Percentiles rank a stretch among this genome's conserved stretches.
These are phyloP conservation scores for Kodamaea anthophila DNA, from an alignment of 1,139 yeast species.

Conservation along the genomic window DNA sequence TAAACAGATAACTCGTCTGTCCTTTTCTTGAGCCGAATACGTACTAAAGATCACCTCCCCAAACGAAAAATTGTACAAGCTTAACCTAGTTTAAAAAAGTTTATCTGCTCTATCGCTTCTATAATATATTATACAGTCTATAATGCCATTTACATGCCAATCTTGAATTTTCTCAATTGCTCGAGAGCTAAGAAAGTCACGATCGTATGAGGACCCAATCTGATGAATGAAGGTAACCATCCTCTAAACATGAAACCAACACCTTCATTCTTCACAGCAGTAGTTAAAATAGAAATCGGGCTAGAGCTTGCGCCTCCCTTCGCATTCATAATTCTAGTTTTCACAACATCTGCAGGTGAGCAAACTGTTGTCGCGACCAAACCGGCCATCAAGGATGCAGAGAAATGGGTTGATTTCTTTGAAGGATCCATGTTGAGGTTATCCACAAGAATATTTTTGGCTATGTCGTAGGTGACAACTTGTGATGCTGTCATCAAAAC, in stretches of 20 bases:
- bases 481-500: slow-evolving; percentile 88
- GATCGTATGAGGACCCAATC: slow-evolving; percentile 87
- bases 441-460: slow-evolving; percentile 56
- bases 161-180: slow-evolving; percentile 55
- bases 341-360: slow-evolving; percentile 88
- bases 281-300: slow-evolving; percentile 45
- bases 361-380: slow-evolving; percentile 86
- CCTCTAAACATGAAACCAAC: slow-evolving; percentile 79
- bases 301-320: slow-evolving; percentile 42
- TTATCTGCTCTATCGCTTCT: slow-evolving; percentile 3
- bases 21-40: too few relatives aligned
- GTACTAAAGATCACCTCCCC: too few relatives aligned
- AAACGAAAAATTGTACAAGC: neutral
- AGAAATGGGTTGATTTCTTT: slow-evolving; percentile 66
- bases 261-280: slow-evolving; percentile 66
- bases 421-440: slow-evolving; percentile 49
- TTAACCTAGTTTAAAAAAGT: slow-evolving; percentile 3
- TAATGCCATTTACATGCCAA: slow-evolving; percentile 37
- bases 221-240: slow-evolving; percentile 82
- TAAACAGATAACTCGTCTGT: too few relatives aligned
- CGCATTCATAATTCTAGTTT: slow-evolving; percentile 79
- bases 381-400: slow-evolving; percentile 75
- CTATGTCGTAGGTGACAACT: slow-evolving; percentile 80
- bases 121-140: slow-evolving; percentile 3
- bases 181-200: slow-evolving; percentile 78